phyloP scores from a whole-genome alignment of 257 asterid genomes.

The Capsicum pubescens region DNA sequence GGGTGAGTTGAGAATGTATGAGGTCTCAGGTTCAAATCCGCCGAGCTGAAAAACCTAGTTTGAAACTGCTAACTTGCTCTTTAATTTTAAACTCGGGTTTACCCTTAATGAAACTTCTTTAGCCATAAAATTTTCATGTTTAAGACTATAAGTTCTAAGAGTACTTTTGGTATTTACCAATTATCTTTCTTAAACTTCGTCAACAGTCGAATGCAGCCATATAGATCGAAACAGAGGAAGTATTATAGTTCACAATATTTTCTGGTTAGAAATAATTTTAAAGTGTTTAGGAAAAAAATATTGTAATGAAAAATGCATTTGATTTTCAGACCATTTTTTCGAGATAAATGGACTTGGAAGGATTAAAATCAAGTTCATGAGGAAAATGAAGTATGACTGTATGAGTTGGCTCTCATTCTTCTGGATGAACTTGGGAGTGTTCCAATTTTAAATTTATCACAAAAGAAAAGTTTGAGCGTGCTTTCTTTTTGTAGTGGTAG shows the following conservation, averaged over 20 bases:
- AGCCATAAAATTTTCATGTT: background rate
- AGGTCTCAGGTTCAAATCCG: no score
- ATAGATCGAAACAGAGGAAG: background rate
- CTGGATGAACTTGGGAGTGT: background rate
- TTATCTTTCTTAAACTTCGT: background rate
- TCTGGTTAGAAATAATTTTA: background rate
- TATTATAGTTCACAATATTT: background rate
- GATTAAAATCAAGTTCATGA: conserved; percentile 11
- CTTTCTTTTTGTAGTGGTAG: background rate
- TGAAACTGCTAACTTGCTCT: background rate
- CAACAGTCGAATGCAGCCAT: background rate
- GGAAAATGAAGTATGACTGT: background rate
- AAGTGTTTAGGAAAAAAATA: background rate
- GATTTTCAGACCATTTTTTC: background rate
- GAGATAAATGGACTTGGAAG: background rate
- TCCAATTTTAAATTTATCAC: background rate
- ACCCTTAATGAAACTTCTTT: background rate
- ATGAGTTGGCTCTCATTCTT: background rate
- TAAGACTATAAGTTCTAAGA: background rate
- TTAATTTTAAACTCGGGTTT: background rate
- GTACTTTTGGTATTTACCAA: background rate
- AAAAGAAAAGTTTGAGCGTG: background rate
- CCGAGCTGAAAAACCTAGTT: no score
- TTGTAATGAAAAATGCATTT: background rate
- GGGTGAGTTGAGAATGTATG: no score